phyloP scores from a whole-genome alignment of 2,329 filamentous ascomycete species.

The Fusarium domesticum region DNA sequence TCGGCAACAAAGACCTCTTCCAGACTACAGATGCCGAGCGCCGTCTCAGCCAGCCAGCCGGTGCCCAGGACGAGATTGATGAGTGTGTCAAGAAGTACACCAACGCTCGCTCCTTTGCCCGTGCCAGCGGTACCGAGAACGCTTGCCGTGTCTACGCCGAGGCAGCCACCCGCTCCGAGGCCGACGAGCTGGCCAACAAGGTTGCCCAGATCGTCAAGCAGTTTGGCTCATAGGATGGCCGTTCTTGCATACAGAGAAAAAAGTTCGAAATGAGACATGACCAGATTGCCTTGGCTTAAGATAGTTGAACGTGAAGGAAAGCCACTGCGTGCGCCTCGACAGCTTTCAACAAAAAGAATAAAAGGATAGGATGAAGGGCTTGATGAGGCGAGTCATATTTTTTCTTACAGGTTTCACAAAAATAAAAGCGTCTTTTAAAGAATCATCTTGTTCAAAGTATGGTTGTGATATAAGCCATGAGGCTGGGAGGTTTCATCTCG shows the following conservation, averaged over 20 bases:
- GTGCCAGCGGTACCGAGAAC: conserved; percentile 93
- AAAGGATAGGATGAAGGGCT: no score
- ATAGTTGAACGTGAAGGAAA: conserved; percentile 13
- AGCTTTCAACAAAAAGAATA: no score
- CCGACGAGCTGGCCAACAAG: conserved; percentile 83
- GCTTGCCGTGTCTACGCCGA: conserved; percentile 95
- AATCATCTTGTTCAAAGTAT: no score
- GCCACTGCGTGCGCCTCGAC: no score
- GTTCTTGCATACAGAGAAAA: neutral
- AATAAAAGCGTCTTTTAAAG: no score
- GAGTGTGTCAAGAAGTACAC: conserved; percentile 85
- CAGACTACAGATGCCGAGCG: conserved; percentile 90
- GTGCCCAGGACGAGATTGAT: conserved; percentile 84
- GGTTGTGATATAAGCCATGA: no score
- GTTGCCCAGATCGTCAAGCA: conserved; percentile 74
- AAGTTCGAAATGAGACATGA: conserved; percentile 4
- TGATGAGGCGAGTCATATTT: no score
- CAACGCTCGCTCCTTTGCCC: conserved; percentile 83
- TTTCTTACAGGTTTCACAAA: no score
- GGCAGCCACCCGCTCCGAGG: conserved; percentile 82
- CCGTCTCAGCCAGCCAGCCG: conserved; percentile 73
- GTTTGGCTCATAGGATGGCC: conserved; percentile 36
- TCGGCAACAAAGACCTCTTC: conserved; percentile 84
- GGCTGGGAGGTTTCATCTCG: no score
- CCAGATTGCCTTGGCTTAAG: conserved; percentile 10